Conservation (phyloP, 1,284 basidiomycete species). For the Rhizopogon hawkerae region DNA sequence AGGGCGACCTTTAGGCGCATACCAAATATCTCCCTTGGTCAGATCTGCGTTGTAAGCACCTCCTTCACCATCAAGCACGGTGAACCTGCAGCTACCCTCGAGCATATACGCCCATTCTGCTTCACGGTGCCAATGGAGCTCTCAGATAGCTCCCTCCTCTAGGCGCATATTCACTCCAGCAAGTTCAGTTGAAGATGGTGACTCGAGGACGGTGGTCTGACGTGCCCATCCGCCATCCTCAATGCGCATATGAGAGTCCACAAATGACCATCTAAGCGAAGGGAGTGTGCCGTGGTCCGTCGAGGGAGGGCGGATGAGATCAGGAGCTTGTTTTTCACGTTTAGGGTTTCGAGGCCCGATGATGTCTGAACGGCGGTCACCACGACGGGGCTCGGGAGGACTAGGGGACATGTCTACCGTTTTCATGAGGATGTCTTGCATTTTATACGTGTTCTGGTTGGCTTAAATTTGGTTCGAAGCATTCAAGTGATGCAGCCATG, state of each 20-base stretch:
- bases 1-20: slow-evolving; percentile 39
- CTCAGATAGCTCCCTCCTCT: slow-evolving; percentile 58
- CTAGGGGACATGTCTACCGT: neutral
- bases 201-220: neutral
- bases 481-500: no score
- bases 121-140: slow-evolving; percentile 74
- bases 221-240: neutral
- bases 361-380: neutral
- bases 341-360: neutral
- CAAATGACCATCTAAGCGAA: neutral
- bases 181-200: slow-evolving; percentile 32
- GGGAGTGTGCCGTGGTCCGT: neutral
- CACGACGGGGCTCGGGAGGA: neutral
- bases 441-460: slow-evolving; percentile 2
- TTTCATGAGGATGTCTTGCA: neutral
- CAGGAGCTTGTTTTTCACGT: neutral
- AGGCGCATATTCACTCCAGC: slow-evolving; percentile 67
- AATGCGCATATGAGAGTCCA: neutral
- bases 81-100: slow-evolving; percentile 43
- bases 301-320: neutral
- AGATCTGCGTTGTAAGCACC: slow-evolving; percentile 10
- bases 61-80: neutral
- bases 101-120: slow-evolving; percentile 51
- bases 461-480: no score
- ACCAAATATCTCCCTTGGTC: slow-evolving; percentile 46